Evolutionary conservation across 306 rosid genomes (phyloP), one percentile per base, ranked within the genome.

Genomic region (Prunus mongolica): DNA sequence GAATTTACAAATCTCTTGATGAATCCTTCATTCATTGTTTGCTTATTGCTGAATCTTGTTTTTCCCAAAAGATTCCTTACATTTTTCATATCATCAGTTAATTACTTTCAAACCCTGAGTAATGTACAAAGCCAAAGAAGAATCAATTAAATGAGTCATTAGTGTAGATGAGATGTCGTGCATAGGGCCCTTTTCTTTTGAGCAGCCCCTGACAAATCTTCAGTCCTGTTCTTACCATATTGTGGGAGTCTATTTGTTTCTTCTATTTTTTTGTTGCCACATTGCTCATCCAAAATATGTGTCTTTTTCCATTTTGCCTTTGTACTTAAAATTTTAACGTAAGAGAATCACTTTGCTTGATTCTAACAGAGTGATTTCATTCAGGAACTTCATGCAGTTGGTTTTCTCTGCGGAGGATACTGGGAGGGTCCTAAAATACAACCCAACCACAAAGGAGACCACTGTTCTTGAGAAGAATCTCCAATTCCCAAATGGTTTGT

Each of bases 401-500:
- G 88, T 92, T 55, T 88, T 95, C 74, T 82, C 98, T 3, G 92
- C 81, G 2, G 98, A 95, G 4, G 75, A 88, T 58, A 79, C 80
- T 76, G 97, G 98, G 71, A 88, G 88, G 81, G 90, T 94, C 83
- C 83, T 94, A 82, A 94, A 89, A 72, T 94, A 92, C 87, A 83
- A 89, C 79, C 81, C 93, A 64, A 50, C 76, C 74, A 90, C 97
- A 11, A 81, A 84, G 83, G 92, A 92, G 90, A 88, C 96, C 79
- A 84, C 86, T 19, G 97, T 95, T 81, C 98, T 95, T 72, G n/a
- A 78, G 57, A 82, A 90, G 78, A 87, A 89, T 78, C 3, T 90
- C 83, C 91, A 87, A 75, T 95, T 95, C 75, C 93, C 98, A 20
- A 95, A 95, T 84, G 98, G 98, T 67, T 58, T 90, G 78, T 88